Base-by-base conservation (phyloP, 73 alveolate species). In the Uronychia binucleata region DNA sequence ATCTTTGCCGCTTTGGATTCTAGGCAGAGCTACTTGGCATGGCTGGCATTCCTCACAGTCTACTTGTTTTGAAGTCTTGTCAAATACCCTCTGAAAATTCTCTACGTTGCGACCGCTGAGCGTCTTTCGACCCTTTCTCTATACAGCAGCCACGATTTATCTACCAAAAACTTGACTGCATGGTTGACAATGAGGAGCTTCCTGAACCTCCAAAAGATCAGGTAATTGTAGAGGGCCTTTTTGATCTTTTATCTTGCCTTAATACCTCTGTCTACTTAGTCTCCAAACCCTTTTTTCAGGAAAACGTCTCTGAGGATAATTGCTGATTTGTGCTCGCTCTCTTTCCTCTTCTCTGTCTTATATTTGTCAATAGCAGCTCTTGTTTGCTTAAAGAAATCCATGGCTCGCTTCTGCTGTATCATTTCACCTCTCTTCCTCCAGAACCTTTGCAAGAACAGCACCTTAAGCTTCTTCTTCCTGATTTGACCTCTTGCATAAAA, bases 41-140 rank as follows among this genome's bases (percentile, higher is more conserved):
- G 76, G 28, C 75, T 30, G 25, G 94, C 93, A 80, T 83, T 34
- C 26, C 79, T 77, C 32, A 94, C 88, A 34, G 81, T 35, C 28
- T 85, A 26, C 81, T 88, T 83, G 29, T 86, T 77, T 30, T 81
- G 57, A 57, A 83, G 86, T 74, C 97, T 81, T 31, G 77, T 86
- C 30, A 79, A 58, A 35, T 34, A 78, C 58, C 96, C 96, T 83
- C 93, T 92, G 85, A 87, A 85, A 28, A 82, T 78, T 31, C 94
- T 81, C 34, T 92, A 88, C 0, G 89, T 88, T 11, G 86, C 77
- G 19, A 86, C 35, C 0, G 92, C 89, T 5, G 94, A 59, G 57
- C 89, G 58, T 29, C 35, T 85, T 67, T 79, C 85, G 0, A 81
- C 86, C 80, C 85, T 82, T 77, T 86, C 60, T 77, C 92, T 83